Percentiles rank a stretch among this genome's conserved stretches.
phyloP scores from a whole-genome alignment of 2,329 filamentous ascomycete species.

The Alternaria dauci region DNA sequence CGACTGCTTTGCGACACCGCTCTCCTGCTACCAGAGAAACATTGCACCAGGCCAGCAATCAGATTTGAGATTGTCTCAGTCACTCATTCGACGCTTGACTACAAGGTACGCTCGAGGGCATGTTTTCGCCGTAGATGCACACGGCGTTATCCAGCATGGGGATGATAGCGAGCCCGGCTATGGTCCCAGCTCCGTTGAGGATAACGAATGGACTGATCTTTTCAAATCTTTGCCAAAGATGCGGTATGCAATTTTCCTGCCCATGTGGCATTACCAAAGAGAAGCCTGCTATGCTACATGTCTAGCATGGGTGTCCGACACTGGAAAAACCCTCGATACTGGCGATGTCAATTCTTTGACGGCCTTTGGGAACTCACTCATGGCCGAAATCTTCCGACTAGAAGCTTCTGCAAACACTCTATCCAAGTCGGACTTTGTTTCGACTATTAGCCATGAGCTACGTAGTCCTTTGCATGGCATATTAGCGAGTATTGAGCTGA shows the following conservation, averaged over 20 bases:
- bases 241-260: slow-evolving; percentile 27
- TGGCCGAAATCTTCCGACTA: slow-evolving; percentile 54
- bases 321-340: slow-evolving; percentile 23
- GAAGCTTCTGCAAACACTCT: slow-evolving; percentile 45
- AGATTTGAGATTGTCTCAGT: slow-evolving; percentile 5
- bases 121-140: slow-evolving; percentile 18
- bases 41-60: background rate
- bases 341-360: slow-evolving; percentile 18
- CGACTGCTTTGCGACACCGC: slow-evolving; percentile 3
- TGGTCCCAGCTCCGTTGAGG: background rate
- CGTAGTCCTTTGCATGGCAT: slow-evolving; percentile 53
- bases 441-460: slow-evolving; percentile 61
- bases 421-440: slow-evolving; percentile 61
- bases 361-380: slow-evolving; percentile 37
- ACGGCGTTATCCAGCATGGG: slow-evolving; percentile 11
- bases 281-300: slow-evolving; percentile 29
- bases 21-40: slow-evolving; percentile 12
- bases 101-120: slow-evolving; percentile 16
- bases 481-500: slow-evolving; percentile 56
- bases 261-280: slow-evolving; percentile 39
- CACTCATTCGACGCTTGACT: slow-evolving; percentile 17
- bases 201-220: slow-evolving; percentile 10
- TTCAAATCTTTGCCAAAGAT: slow-evolving; percentile 15
- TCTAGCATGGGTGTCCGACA: slow-evolving; percentile 29
- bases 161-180: background rate